phyloP scores from a whole-genome alignment of 306 rosid genomes.

The Rosa chinensis region DNA sequence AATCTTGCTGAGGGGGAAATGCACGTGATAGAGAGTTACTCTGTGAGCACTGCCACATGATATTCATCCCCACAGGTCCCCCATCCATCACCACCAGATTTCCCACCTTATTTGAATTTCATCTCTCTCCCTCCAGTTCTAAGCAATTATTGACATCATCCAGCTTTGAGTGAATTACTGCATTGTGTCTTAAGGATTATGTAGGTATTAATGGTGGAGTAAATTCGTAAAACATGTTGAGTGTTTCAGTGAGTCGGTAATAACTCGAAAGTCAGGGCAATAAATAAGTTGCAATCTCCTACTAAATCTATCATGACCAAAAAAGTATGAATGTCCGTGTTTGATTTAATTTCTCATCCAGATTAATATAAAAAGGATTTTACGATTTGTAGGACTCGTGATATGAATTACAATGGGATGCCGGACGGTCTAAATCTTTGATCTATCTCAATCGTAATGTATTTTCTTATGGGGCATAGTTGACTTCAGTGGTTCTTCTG shows the following conservation, averaged over 20 bases:
- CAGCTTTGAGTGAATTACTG: background rate
- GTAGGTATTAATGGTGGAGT: background rate
- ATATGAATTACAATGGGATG: background rate
- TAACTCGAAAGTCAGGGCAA: background rate
- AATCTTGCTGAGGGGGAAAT: slow-evolving; percentile 15
- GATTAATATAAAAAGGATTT: too few species aligned
- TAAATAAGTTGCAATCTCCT: background rate
- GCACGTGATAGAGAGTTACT: slow-evolving; percentile 48
- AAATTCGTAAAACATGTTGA: background rate
- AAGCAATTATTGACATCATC: background rate
- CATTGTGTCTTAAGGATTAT: background rate
- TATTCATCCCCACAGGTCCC: slow-evolving; percentile 25
- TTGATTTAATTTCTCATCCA: background rate
- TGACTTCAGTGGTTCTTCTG: too few species aligned
- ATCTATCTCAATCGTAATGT: too few species aligned
- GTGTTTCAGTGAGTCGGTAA: background rate
- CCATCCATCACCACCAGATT: background rate
- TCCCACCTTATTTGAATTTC: slow-evolving; percentile 22
- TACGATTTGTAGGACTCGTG: background rate
- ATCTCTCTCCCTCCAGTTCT: slow-evolving; percentile 18
- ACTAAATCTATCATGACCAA: background rate
- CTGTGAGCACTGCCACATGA: slow-evolving; percentile 26
- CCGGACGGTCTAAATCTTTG: background rate
- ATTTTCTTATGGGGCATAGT: too few species aligned
- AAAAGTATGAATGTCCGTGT: background rate